Conservation (phyloP, 495 filamentous ascomycete species). For the Staphylotrichum tortipilum region DNA sequence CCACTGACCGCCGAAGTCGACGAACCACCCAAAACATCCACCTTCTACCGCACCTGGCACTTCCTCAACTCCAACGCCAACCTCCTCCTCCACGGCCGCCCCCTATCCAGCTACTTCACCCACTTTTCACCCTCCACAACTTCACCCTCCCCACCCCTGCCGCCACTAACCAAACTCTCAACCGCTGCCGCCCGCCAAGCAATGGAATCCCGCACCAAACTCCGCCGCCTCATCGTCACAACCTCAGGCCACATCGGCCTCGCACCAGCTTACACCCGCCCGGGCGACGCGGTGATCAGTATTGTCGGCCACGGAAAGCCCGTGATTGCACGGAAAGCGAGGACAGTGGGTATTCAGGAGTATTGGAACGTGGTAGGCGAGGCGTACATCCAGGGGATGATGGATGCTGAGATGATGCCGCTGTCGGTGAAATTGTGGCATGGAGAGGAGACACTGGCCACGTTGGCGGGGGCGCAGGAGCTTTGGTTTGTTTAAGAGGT, state of each 20-base stretch:
- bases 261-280: neutral
- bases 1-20: too few species aligned
- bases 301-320: conserved; percentile 2
- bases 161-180: neutral
- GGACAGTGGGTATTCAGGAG: neutral
- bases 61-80: conserved; percentile 6
- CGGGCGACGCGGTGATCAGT: conserved; percentile 1
- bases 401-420: neutral
- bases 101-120: neutral
- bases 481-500: too few species aligned
- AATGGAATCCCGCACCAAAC: conserved; percentile 4
- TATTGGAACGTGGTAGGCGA: conserved; percentile 2
- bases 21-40: neutral
- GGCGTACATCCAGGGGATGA: conserved; percentile 2
- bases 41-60: conserved; percentile 7
- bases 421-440: neutral
- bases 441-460: neutral
- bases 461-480: neutral
- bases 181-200: conserved; percentile 2
- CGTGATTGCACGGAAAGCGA: conserved; percentile 1
- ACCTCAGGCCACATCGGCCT: conserved; percentile 1
- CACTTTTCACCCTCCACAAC: neutral
- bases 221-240: neutral
- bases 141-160: neutral
- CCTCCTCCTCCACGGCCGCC: neutral